Conservation (phyloP, 1,139 yeast genomes). For the Entelexis sorbosivorans region DNA sequence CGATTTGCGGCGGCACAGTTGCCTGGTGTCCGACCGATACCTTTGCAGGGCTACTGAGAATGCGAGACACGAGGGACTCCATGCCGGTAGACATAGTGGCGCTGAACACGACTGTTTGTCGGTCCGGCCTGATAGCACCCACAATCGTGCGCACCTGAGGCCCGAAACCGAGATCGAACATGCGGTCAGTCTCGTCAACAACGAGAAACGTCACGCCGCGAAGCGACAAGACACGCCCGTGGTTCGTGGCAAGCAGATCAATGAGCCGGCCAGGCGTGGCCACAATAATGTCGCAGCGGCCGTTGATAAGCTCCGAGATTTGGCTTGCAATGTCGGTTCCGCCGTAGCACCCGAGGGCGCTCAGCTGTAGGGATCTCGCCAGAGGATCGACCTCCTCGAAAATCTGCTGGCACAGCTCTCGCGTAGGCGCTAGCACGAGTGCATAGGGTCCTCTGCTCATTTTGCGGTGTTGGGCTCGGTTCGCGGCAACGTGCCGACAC, state of each 20-base stretch:
- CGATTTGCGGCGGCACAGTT: slow-evolving; percentile 71
- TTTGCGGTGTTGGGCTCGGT: slow-evolving; percentile 20
- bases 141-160: slow-evolving; percentile 86
- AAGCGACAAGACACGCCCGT: slow-evolving; percentile 65
- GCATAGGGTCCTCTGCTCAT: slow-evolving; percentile 58
- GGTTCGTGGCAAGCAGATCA: slow-evolving; percentile 74
- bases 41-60: slow-evolving; percentile 51
- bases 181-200: slow-evolving; percentile 91
- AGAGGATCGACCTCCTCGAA: slow-evolving; percentile 56
- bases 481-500: slow-evolving; percentile 69
- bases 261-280: slow-evolving; percentile 96
- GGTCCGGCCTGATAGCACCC: slow-evolving; percentile 68
- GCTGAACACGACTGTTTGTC: slow-evolving; percentile 85
- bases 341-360: slow-evolving; percentile 83
- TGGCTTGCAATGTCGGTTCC: slow-evolving; percentile 79
- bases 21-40: slow-evolving; percentile 75
- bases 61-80: slow-evolving; percentile 57
- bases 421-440: slow-evolving; percentile 75
- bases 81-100: slow-evolving; percentile 83
- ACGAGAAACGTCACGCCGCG: slow-evolving; percentile 68
- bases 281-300: slow-evolving; percentile 61
- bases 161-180: slow-evolving; percentile 96
- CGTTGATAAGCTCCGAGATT: slow-evolving; percentile 67
- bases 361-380: slow-evolving; percentile 39
- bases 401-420: slow-evolving; percentile 86